Evolutionary conservation across 768 basidiomycete genomes (phyloP), one percentile per base, ranked within the genome.

Genomic region (Tricholoma saponaceum): DNA sequence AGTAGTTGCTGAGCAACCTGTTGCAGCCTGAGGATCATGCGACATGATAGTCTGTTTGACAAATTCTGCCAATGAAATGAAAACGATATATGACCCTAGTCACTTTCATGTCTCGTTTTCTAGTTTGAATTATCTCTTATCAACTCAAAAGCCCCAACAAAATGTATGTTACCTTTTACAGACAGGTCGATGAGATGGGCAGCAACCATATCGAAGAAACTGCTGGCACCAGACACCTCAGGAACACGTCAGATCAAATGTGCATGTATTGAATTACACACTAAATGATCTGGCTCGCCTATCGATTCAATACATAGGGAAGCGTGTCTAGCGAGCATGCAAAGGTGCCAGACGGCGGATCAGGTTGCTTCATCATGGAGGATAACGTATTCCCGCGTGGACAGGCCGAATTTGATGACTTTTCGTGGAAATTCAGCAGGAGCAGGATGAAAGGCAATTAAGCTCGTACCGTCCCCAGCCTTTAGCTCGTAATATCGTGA

Each of bases 341-440:
- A 26, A 13, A 7, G n/a, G 10, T 20, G 22, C 12, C n/a, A n/a
- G n/a, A n/a, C n/a, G n/a, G n/a, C 18, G 28, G 28, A 43, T 64
- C 66, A 84, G 51, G 76, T 64, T 35, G 81, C 85, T 54, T 92
- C 90, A 56, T 93, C 92, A 64, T 92, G 89, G 9, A 95, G 76
- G 41, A 95, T 76, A 12, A 95, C 92, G 69, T 93, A 95, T 74
- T 95, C 92, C 62, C 87, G 79, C 35, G 79, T 79, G 3, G 90
- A 92, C 59, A 85, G 79, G 3, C 92, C 92, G 64, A 94, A 93
- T 72, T 92, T 93, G 60, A 95, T 83, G 18, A 95, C 92, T 94
- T 64, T n/a, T 3, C 55, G 20, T 16, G 55, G 22, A 22, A 12
- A 16, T 32, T 56, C 18, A 54, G 37, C 41, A 51, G 30, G 59